These are phyloP conservation scores for Massospora cicadina DNA, from an alignment of 371 early-diverging fungal genomes.

Conservation along the genomic window DNA sequence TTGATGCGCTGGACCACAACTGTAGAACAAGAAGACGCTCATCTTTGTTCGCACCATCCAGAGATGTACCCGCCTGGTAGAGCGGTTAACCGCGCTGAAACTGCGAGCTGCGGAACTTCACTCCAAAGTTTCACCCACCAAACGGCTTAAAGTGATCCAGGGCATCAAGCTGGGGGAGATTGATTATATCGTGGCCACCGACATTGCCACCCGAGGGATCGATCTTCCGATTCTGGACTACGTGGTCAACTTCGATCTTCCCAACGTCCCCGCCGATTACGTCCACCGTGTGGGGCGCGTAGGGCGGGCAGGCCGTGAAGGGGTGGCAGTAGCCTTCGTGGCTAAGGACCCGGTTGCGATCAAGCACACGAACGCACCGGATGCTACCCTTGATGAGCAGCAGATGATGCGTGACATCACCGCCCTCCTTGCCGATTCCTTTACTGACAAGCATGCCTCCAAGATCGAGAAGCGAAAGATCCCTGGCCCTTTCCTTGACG, in stretches of 20 bases:
- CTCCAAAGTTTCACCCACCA: background rate
- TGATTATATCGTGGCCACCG: background rate
- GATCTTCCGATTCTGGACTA: slow-evolving; percentile 4
- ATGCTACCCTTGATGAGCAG: background rate
- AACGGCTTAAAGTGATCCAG: background rate
- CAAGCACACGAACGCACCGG: background rate
- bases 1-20: background rate
- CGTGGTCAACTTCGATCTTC: slow-evolving; percentile 8
- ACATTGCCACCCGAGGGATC: slow-evolving; percentile 8
- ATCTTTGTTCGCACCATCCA: slow-evolving; percentile 9
- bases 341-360: slow-evolving; percentile 2
- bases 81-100: background rate
- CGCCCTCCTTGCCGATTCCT: background rate
- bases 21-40: slow-evolving; percentile 2
- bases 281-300: slow-evolving; percentile 4
- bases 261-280: background rate
- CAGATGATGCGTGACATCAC: background rate
- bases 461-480: slow-evolving; percentile 7
- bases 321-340: background rate
- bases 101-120: background rate
- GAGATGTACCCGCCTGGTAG: background rate
- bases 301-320: background rate
- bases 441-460: background rate
- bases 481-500: slow-evolving; percentile 10
- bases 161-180: background rate